These are phyloP conservation scores for Cryptosporidium bovis DNA, from an alignment of 169 alveolate genomes.

Conservation along the genomic window DNA sequence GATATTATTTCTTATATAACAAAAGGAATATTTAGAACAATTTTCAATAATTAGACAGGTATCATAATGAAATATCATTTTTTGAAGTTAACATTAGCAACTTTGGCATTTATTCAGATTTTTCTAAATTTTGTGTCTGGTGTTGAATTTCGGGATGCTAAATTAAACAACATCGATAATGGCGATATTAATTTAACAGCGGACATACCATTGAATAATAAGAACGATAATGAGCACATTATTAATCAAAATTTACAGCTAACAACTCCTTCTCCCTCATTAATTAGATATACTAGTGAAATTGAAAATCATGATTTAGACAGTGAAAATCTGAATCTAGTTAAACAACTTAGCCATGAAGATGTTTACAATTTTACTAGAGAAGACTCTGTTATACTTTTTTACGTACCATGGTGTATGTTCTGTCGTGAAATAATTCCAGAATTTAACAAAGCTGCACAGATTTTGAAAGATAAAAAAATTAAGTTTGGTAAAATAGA, in stretches of 20 bases:
- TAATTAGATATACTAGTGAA: neutral
- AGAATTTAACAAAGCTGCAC: conserved; percentile 66
- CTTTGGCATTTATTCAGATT: too few species aligned
- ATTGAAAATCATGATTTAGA: neutral
- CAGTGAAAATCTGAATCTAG: neutral
- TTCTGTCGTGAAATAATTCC: conserved; percentile 66
- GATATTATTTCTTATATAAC: too few species aligned
- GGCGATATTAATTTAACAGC: neutral
- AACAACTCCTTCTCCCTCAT: conserved; percentile 32
- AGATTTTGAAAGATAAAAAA: conserved; percentile 17
- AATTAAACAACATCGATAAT: neutral
- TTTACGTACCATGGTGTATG: conserved; percentile 74
- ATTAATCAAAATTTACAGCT: neutral
- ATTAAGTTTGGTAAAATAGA: conserved; percentile 59
- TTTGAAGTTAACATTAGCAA: too few species aligned
- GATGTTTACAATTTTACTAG: conserved; percentile 23
- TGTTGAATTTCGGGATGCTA: conserved; percentile 16
- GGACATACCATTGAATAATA: neutral
- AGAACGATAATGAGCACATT: neutral
- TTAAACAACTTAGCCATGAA: conserved; percentile 40
- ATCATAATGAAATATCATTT: too few species aligned
- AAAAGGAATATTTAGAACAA: too few species aligned
- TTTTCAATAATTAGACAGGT: too few species aligned
- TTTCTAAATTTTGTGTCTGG: neutral
- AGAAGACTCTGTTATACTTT: conserved; percentile 33